Evolutionary conservation across 2,329 filamentous ascomycete genomes (phyloP), one percentile per base, ranked within the genome.

Genomic region (Emericellopsis cladophorae): DNA sequence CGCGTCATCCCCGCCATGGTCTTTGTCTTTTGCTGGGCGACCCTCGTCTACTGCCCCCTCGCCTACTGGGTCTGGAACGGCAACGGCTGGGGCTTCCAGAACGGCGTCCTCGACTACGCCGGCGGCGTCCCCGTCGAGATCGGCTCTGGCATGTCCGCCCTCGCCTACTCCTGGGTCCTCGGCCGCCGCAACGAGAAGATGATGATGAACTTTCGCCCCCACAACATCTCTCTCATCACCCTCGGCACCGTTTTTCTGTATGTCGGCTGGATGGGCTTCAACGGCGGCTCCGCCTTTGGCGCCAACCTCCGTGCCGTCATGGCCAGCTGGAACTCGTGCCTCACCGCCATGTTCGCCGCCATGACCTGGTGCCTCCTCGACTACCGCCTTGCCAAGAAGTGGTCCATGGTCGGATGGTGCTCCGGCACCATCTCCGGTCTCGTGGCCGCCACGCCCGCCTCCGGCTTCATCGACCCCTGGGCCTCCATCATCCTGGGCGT

Each of bases 221-320:
- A 98, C 73, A 98, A 98, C 69, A 92, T 96, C 50, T 95, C 89
- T 6, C 76, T 96, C 55, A 95, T 98, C 65, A 89, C 92, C 1
- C 81, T 96, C 52, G 92, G 92, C 47, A 96, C 92, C 4, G 76
- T 95, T 49, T 76, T 98, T 53, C 86, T 98, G 42, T 96, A 89
- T 89, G 96, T 96, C 55, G 92, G 92, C 55, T 98, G 92, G 92
- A 73, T 98, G 48, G 92, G 89, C 42, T 98, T 98, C 78, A 98
- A 98, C 72, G 92, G 90, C 53, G 92, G 92, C 48, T 95, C 89
- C 21, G 70, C 90, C 32, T 95, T 95, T 51, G 89, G 90, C 51
- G 87, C 89, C 50, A 95, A 95, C 68, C 74, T 96, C 41, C 84
- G 92, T 49, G 92, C 92, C 42, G 81, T 84, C 49, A 93, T 95